phyloP scores from a whole-genome alignment of 257 asterid species.

The Solanum lycopersicoides region DNA sequence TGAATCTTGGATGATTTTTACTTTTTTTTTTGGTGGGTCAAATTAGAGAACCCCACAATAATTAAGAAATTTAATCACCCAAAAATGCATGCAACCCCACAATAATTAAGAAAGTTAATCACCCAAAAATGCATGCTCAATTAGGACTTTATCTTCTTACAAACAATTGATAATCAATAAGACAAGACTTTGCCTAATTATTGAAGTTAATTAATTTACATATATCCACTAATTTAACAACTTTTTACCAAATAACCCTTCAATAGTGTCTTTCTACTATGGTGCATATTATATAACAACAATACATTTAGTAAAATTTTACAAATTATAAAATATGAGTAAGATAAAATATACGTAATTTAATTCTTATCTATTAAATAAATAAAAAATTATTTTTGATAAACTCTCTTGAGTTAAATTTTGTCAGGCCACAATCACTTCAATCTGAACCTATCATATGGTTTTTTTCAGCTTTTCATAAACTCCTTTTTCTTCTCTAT shows the following conservation, averaged over 20 bases:
- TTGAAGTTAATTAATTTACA: not conserved
- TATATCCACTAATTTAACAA: not conserved
- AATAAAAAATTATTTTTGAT: accelerated
- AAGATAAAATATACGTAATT: accelerated
- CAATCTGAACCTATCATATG: not conserved
- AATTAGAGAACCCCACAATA: not conserved
- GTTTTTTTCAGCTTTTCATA: not conserved
- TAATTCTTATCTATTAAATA: accelerated
- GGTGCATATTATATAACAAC: not conserved
- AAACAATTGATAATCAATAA: not conserved
- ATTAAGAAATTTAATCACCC: not conserved
- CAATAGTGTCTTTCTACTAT: not conserved
- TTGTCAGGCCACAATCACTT: not conserved
- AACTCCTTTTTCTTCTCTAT: not conserved
- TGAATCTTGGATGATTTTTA: not conserved
- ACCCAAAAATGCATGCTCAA: not conserved
- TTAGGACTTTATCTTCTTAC: not conserved
- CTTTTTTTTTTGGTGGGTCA: not conserved
- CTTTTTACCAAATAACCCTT: not conserved
- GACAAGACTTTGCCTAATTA: not conserved
- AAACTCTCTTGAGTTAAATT: not conserved
- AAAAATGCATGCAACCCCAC: not conserved
- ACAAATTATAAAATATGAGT: not conserved
- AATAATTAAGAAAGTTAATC: not conserved
- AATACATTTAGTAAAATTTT: not conserved